These are phyloP conservation scores for Neckera pumila DNA, from an alignment of 225 moss, liverwort and hornwort genomes.

Conservation along the genomic window DNA sequence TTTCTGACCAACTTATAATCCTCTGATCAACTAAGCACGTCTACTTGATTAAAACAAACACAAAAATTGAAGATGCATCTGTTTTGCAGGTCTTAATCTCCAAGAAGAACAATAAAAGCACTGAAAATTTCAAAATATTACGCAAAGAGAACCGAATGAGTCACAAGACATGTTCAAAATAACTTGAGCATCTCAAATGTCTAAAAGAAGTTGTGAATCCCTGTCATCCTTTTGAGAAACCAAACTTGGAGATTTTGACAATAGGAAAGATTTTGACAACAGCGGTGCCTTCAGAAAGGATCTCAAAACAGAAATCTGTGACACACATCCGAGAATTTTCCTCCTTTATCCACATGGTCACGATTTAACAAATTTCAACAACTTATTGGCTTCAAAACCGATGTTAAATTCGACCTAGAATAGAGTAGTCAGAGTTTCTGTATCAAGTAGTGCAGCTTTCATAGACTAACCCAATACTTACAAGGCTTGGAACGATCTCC, in stretches of 20 bases:
- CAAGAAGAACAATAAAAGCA: background rate
- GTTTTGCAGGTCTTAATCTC: background rate
- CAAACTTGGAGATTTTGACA: background rate
- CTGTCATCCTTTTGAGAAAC: background rate
- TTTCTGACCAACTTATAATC: background rate
- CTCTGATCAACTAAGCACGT: background rate
- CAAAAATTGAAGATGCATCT: background rate
- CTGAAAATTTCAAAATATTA: background rate
- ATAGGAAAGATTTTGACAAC: no score
- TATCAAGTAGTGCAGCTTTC: background rate
- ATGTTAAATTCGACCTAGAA: background rate
- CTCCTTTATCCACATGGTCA: background rate
- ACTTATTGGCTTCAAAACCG: background rate
- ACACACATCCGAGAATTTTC: background rate
- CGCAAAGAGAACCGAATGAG: background rate
- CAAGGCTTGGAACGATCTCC: slow-evolving; percentile 14
- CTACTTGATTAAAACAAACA: background rate
- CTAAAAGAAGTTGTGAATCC: background rate
- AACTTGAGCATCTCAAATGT: background rate
- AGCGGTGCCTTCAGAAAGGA: background rate
- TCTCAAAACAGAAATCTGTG: background rate
- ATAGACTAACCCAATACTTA: background rate
- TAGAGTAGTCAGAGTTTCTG: background rate
- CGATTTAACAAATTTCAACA: background rate
- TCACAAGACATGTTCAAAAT: background rate